Evolutionary conservation across 2,329 filamentous ascomycete genomes (phyloP), one percentile per base, ranked within the genome.

Genomic region (Neopestalotiopsis clavispora): DNA sequence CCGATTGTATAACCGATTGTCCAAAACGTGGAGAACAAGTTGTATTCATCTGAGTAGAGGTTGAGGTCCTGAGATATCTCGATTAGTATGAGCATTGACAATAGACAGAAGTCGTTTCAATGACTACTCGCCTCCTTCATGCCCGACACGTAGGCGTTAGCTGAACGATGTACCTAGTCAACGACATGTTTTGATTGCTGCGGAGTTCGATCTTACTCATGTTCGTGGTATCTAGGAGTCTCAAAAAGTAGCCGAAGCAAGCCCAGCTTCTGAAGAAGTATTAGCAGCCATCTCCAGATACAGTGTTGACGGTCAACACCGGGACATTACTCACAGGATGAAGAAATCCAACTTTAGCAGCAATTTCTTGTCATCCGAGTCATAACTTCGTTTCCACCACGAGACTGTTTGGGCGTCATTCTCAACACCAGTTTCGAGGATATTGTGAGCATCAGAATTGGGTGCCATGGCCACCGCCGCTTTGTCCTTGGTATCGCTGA

Each of bases 161-260:
- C 57, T 59, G 17, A 59, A 14, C 10, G 4, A 34, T 5, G 17
- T 28, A 28, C 23, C 23, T 34, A 17, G 30, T 62, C 14, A 42
- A 10, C 3, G 23, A 28, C 23, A 28, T 62, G 13, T n/a, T 9
- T 40, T 20, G 30, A 34, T 34, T n/a, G 12, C 28, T 17, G 20
- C 12, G 13, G 20, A 9, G 30, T 62, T 6, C 1, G 17, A 6
- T 5, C 59, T 34, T 42, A 62, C 59, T 62, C 59, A 62, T 62
- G 20, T 62, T 62, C 12, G 59, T 62, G 30, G 59, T 62, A 62
- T 62, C 59, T 17, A 62, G 4, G n/a, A 62, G 59, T 20, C 59
- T 14, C 30, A 62, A 28, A 30, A 62, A 62, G n/a, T 62, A 62
- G 30, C 59, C 59, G 40, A 62, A 62, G 17, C 59, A 62, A 38